Base-by-base conservation (phyloP, 495 filamentous ascomycete species). In the Aspergillus sparsus region DNA sequence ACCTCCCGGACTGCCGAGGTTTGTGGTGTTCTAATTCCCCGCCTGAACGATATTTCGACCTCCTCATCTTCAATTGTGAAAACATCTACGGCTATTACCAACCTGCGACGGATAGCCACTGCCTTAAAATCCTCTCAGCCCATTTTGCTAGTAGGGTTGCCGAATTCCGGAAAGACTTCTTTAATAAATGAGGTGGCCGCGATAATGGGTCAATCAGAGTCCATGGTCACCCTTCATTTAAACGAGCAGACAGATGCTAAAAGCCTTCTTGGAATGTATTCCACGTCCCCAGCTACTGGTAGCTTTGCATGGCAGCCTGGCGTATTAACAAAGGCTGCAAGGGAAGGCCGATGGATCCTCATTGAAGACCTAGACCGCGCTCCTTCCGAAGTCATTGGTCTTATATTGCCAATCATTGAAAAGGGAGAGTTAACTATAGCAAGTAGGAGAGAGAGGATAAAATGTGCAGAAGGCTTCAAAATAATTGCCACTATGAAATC, bases 171-270 rank as follows among this genome's bases (percentile, higher is more conserved):
- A 31, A 99, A 99, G 74, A 96, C 93, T 4, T 87, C 87, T 4
- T 65, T 93, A 32, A 84, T 93, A n/a, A 88, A 90, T 69, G 88
- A 96, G 62, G 80, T 93, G 61, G 92, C 95, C 18, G 81, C 80
- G 61, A 83, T 84, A 44, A 83, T 97, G 60, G 87, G 87, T 27
- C 88, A 89, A 61, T 81, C 87, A 7, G 77, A 83, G 27, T 83
- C 85, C 42, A 88, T 98, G 84, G 85, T 98, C 36, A 96, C 92
- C 8, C 81, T 99, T 36, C 92, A 98, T 68, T 80, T 99, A 33
- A 97, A 97, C 66, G 95, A 97, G 71, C 95, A 99, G 73, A 96
- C 90, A 0, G 95, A 99, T 76, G 92, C 92, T 0, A 99, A 97
- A 67, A 87, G 94, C 71, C 83, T 99, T 41, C 83, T 98, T 63